Percentiles rank a stretch among this genome's conserved stretches.
Evolutionary conservation across 148 eudicot genomes (phyloP).

Genomic region (Rhododendron mucronatum): DNA sequence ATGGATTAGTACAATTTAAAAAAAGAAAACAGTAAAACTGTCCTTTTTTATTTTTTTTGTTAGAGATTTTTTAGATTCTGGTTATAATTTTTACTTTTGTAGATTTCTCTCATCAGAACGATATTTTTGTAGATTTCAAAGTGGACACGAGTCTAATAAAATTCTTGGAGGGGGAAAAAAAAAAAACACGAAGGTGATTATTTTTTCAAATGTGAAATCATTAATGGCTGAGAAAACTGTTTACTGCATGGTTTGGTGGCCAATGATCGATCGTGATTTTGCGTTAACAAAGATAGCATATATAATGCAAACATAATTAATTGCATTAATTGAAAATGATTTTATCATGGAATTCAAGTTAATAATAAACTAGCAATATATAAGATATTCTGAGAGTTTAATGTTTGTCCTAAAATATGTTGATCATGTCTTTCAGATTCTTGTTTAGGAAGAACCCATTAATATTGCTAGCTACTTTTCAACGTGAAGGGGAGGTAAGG

Average conservation of each 20-base stretch:
- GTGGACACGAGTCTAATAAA: too few relatives aligned
- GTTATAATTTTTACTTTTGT: too few relatives aligned
- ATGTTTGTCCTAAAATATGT: not conserved
- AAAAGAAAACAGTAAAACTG: too few relatives aligned
- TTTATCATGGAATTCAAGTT: not conserved
- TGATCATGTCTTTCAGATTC: not conserved
- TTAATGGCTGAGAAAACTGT: not conserved
- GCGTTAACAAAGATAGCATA: not conserved
- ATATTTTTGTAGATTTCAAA: too few relatives aligned
- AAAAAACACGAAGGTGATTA: too few relatives aligned
- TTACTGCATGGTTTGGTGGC: not conserved
- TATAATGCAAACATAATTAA: not conserved
- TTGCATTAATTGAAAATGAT: not conserved
- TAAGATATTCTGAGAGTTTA: not conserved
- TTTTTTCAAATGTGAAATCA: not conserved
- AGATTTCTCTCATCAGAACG: too few relatives aligned
- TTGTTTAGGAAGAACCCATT: not conserved
- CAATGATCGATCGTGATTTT: not conserved
- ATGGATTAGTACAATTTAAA: not conserved
- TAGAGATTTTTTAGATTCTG: not conserved
- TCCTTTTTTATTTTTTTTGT: too few relatives aligned
- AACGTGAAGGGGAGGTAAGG: not conserved
- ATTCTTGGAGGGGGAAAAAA: not conserved
- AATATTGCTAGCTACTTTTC: not conserved
- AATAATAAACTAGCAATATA: not conserved